Base-by-base conservation (phyloP, 306 rosid species). In the Vigna mungo region DNA sequence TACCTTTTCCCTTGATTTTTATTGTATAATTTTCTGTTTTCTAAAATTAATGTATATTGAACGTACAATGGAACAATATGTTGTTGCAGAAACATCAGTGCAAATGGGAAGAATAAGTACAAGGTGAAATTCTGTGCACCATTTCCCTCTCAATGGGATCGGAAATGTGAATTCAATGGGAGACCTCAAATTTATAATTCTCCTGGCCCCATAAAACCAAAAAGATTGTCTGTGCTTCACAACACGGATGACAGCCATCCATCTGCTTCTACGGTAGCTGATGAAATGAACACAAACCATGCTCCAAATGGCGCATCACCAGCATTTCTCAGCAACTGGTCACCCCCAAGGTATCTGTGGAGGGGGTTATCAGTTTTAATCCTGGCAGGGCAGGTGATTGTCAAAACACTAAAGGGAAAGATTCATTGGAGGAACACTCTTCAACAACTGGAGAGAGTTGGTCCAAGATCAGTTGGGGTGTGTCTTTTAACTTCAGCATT, bases 401-500 rank as follows among this genome's bases (percentile, higher is more conserved):
- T 87, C 61, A 92, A 91, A 67, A 82, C 78, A 76, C 41, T 95
- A 25, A 90, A 79, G 83, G 97, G 99, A 25, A 89, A 90, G 79
- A 76, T 92, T 80, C 97, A 95, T 61, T 88, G 97, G 97, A 85
- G 74, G 86, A 95, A 95, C 64, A 92, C 99, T 48, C 96, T 95
- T 32, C 96, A 90, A 81, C 97, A 95, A 79, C 71, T 95, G 20
- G 96, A 87, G 82, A 88, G 99, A 84, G 99, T 92, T 53, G 99
- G 99, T 60, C 99, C 99, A 1, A 87, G 62, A 82, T 95, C 99
- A 1, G 86, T 90, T 37, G 97, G 99, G 77, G 99, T 95, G 21
- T 95, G 99, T 72, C 97, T 95, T 52, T 81, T 95, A 66, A 95
- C 99, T 49, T 74, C 99, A 9, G 91, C 99, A 32, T 95, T 95